Base-by-base conservation (phyloP, 2,329 filamentous ascomycete species). In the Tetracladium maxilliforme region DNA sequence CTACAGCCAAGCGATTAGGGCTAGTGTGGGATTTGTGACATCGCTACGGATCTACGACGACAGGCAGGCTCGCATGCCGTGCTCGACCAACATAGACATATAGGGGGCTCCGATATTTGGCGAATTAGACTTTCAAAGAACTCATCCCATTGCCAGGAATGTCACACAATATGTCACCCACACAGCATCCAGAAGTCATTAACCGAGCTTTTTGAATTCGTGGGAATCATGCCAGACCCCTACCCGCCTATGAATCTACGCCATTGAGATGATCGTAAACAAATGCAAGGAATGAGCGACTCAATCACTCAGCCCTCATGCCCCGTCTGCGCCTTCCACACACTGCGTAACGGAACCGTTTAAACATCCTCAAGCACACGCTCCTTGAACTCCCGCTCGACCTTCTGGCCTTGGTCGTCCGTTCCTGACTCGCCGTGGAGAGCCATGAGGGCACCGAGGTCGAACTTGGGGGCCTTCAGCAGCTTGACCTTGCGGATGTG, bases 401-500 rank as follows among this genome's bases (percentile, higher is more conserved):
- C 82, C 82, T 94, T 95, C 64, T 94, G 82, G 49, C 90, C 90
- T 56, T 84, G 74, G 64, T 98, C 90, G 55, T 95, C 86, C 47
- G 82, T 86, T 51, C 73, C 77, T 36, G 86, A 92, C 72, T 98
- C 90, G 63, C 90, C 90, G 69, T 98, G 90, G 48, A 98, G 78
- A 58, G 79, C 79, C 60, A 98, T 78, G 45, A 98, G 74, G 47
- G 82, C 79, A 61, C 90, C 90, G 41, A 98, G 79, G 55, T 98
- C 90, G 69, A 98, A 95, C 73, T 98, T 98, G 54, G 90, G 90
- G 42, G 77, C 61, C 78, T 98, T 98, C 47, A 98, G 70, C 46
- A 98, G 81, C 78, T 98, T 98, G 52, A 98, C 87, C 76, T 98
- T 98, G 64, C 90, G 86, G 63, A 98, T 93, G 71, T 98, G 90